Evolutionary conservation across 345 rosid genomes (phyloP), one percentile per base, ranked within the genome.

Genomic region (Angophora floribunda): DNA sequence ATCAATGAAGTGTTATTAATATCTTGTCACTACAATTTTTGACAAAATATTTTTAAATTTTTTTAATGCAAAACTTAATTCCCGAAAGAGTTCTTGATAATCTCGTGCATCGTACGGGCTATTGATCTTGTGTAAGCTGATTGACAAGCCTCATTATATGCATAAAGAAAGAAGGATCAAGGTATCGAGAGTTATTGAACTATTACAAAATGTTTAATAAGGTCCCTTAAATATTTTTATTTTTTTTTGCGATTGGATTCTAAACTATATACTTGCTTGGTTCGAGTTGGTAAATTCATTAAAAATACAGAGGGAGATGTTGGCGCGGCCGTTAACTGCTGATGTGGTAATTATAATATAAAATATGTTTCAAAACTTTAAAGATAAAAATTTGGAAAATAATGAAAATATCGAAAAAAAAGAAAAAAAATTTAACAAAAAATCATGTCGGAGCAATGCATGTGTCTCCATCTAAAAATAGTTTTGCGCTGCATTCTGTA

Each of bases 61-160:
- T 36, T 57, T 57, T 0, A 57, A 1, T 57, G 12, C 4, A 22
- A 57, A 22, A 0, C 22, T 10, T 0, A 57, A 26, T 59, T 24
- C 30, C 30, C 2, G 7, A 59, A 59, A 59, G 11, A 26, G 65
- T 26, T 26, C n/a, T 59, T 59, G 28, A 9, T 57, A 22, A 57
- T 4, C 28, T 57, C 28, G 28, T 57, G 10, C 63, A 22, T 57
- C 1, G 13, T 9, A 57, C 9, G 28, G 63, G 63, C 12, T 21
- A 12, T 57, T 22, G 6, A 24, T 8, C 63, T 22, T 57, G 13
- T 22, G 28, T 57, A 57, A 57, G 63, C 9, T 22, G 28, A 57
- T 22, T 22, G 63, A 57, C 11, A 12, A 57, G 63, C 12, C 28
- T 57, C 9, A 57, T 57, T 57, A 21, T 22, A 57, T 9, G 63